Percentiles rank a stretch among this genome's conserved stretches.
phyloP scores from a whole-genome alignment of 2,329 filamentous ascomycete genomes.

The Pyricularia pennisetigena region DNA sequence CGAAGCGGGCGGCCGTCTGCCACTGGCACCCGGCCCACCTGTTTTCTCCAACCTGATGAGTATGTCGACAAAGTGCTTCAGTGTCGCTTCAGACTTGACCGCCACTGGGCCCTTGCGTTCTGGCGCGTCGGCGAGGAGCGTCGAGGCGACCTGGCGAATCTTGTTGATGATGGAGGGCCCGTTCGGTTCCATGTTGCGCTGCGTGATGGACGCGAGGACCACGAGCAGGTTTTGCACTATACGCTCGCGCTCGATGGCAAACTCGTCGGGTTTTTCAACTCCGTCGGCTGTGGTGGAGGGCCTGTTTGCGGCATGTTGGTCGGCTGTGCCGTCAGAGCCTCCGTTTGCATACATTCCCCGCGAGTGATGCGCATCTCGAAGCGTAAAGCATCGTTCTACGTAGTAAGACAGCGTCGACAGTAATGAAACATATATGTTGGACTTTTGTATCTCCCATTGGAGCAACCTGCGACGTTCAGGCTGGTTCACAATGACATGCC shows the following conservation, averaged over 20 bases:
- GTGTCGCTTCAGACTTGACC: slow-evolving; percentile 56
- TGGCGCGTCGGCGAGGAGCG: slow-evolving; percentile 53
- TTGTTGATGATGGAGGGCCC: slow-evolving; percentile 63
- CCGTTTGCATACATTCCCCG: neutral
- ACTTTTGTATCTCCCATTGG: slow-evolving; percentile 85
- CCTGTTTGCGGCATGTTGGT: neutral
- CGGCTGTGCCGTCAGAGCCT: neutral
- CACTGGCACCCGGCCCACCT: slow-evolving; percentile 17
- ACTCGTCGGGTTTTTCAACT: slow-evolving; percentile 30
- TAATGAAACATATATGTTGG: slow-evolving; percentile 78
- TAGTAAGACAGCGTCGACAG: slow-evolving; percentile 75
- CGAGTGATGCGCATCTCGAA: slow-evolving; percentile 43
- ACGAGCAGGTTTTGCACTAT: slow-evolving; percentile 71
- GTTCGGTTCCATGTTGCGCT: slow-evolving; percentile 74
- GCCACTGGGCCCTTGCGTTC: slow-evolving; percentile 42
- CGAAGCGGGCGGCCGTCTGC: neutral
- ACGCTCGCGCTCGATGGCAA: slow-evolving; percentile 67
- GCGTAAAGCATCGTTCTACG: slow-evolving; percentile 75
- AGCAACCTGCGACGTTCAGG: slow-evolving; percentile 43
- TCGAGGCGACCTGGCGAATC: slow-evolving; percentile 75
- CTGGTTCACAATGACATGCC: slow-evolving; percentile 37
- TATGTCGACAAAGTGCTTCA: slow-evolving; percentile 64
- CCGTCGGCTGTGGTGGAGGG: neutral
- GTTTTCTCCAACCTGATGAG: slow-evolving; percentile 64
- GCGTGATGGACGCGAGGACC: slow-evolving; percentile 67